phyloP scores from a whole-genome alignment of 129 eudicot species.

The Deinandra increscens region DNA sequence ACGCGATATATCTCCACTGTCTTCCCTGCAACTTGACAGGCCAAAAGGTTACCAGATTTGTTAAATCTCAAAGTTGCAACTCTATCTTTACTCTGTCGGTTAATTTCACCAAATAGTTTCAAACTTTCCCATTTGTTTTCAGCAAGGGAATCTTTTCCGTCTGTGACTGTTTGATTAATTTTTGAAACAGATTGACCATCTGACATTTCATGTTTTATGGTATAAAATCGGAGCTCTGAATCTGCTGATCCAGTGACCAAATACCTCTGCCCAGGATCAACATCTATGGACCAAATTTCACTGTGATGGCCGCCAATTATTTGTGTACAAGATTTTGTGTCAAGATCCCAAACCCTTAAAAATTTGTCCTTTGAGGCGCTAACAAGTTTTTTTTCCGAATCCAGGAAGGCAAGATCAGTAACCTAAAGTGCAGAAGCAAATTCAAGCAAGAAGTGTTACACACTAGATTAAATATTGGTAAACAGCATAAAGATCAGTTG shows the following conservation, averaged over 20 bases:
- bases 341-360: conserved; percentile 97
- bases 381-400: conserved; percentile 74
- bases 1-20: conserved; percentile 82
- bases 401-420: conserved; percentile 89
- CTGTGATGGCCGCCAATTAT: conserved; percentile 95
- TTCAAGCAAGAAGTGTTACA: conserved; percentile 11
- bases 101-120: conserved; percentile 87
- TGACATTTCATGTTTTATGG: conserved; percentile 46
- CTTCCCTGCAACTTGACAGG: conserved; percentile 92
- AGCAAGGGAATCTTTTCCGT: conserved; percentile 27
- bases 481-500: neutral
- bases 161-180: conserved; percentile 23
- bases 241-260: conserved; percentile 92
- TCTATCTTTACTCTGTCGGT: conserved; percentile 77
- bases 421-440: conserved; percentile 43
- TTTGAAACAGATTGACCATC: conserved; percentile 33
- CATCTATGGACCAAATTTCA: conserved; percentile 92
- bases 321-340: conserved; percentile 92
- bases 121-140: conserved; percentile 84
- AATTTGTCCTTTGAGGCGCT: conserved; percentile 93
- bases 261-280: conserved; percentile 70
- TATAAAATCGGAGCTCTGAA: conserved; percentile 72
- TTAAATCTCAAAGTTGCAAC: conserved; percentile 78
- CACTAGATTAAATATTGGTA: neutral
- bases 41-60: conserved; percentile 74